phyloP scores from a whole-genome alignment of 768 basidiomycete species.

The Russula compacta region DNA sequence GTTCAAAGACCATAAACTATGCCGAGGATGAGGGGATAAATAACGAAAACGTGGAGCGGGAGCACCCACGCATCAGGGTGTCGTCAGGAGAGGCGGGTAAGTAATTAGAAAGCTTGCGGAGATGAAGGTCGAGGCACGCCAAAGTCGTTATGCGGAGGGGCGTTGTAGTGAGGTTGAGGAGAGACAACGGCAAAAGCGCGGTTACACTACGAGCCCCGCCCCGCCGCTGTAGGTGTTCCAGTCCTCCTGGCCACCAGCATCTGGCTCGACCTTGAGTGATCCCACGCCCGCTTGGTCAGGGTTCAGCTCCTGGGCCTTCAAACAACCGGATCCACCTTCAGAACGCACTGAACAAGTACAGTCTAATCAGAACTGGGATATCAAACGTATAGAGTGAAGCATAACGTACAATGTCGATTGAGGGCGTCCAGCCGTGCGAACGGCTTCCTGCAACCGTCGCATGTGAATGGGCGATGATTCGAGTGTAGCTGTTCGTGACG shows the following conservation, averaged over 20 bases:
- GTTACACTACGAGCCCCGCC: not conserved
- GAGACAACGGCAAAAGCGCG: not conserved
- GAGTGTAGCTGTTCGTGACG: slow-evolving; percentile 92
- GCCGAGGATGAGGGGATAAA: not conserved
- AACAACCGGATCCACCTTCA: slow-evolving; percentile 75
- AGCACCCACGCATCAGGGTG: not conserved
- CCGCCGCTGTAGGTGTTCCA: not conserved
- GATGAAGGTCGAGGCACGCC: not conserved
- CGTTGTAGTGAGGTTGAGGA: not conserved
- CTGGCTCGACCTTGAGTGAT: slow-evolving; percentile 2
- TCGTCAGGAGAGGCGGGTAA: not conserved
- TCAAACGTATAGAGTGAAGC: not conserved
- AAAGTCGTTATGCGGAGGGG: not conserved
- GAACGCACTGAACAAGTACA: slow-evolving; percentile 47
- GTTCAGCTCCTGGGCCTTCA: slow-evolving; percentile 32
- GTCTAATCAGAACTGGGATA: not conserved
- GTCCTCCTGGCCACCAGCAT: not conserved
- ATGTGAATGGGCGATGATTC: slow-evolving; percentile 86
- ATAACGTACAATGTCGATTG: slow-evolving; percentile 70
- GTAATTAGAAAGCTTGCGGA: not conserved
- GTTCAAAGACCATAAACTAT: slow-evolving; percentile 5
- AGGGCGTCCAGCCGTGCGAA: slow-evolving; percentile 95
- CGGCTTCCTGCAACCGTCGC: slow-evolving; percentile 86
- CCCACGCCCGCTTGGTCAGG: not conserved
- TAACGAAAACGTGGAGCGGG: not conserved